Base-by-base conservation (phyloP, 129 eudicot genomes). In the Heracleum sosnowskyi region DNA sequence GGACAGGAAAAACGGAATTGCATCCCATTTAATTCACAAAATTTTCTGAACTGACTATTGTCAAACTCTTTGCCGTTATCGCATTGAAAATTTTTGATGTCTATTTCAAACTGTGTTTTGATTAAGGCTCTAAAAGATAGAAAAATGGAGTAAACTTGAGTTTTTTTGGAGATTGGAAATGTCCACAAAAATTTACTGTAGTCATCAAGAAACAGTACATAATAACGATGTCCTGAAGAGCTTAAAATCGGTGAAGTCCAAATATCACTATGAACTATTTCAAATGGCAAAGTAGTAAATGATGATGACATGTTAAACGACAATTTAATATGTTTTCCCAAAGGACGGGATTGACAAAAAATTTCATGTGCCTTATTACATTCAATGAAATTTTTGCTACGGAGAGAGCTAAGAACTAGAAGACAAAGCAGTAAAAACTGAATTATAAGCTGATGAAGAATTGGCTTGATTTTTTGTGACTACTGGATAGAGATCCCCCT, bases 151-250 rank as follows among this genome's bases (percentile, higher is more conserved):
- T 36, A 78, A 18, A 33, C 75, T 1, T 64, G 37, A 3, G 74
- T 24, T 33, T 78, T 78, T 15, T 12, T 17, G 7, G 31, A 34
- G 20, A 78, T 49, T 5, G 60, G 62, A 64, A n/a, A 78, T 6
- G 34, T 26, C 81, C 81, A 78, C 17, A 78, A 5, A 64, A 17
- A 78, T 5, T 64, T 71, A 63, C 74, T 22, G 22, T 63, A 78
- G 11, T 78, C 11, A 40, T 78, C 28, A 55, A 55, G 26, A 22
- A 55, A 55, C 2, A 55, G 17, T 16, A 55, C 64, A 55, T 47
- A 47, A 17, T 47, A 47, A 47, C 55, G 55, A 47, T 55, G 64
- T 8, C 64, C 64, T 35, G 37, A 4, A 35, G 37, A 35, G 37
- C 37, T 35, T 35, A 35, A 35, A 35, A 35, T 35, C 37, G 63